Evolutionary conservation across 148 eudicot species (phyloP), one percentile per base, ranked within the genome.

Genomic region (Vaccinium darrowii): DNA sequence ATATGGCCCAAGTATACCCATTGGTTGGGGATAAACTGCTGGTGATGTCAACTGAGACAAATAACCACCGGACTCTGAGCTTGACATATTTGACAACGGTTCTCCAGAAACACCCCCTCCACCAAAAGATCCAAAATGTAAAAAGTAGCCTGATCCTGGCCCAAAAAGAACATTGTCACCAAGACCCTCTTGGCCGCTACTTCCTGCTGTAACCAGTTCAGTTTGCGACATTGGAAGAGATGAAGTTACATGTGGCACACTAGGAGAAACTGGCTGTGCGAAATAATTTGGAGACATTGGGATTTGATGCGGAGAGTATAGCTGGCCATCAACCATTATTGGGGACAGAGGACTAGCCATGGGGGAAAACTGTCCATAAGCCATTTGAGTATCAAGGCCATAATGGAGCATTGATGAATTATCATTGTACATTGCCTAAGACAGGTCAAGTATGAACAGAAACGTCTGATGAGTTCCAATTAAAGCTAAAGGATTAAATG

Each of bases 291-390:
- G 98, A 85, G 95, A 88, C 85, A 91, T 88, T 1, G 99, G 93
- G 77, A 94, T 83, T 84, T 97, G 99, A 80, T 97, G 99, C 10
- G 94, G 97, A 36, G 98, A 89, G 86, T 80, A 97, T 78, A 94
- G 86, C 89, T 93, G 99, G 77, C 94, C 95, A 79, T 97, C 99
- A 67, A 97, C 83, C 94, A 97, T 89, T 81, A 95, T 82, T 49
- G 95, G 98, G 69, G 98, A 97, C 54, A 97, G 77, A 83, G 99
- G 95, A 80, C 95, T 88, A 88, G 93, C 93, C 85, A 90, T 90
- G 1, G 98, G 98, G 49, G 98, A 93, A 84, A 93, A 97, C 83
- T 97, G 99, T 52, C 98, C 99, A 86, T 90, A 97, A 54, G 96
- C 94, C 98, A 94, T 91, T 80, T 93, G 97, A 51, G 92, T 69